Evolutionary conservation across 1,284 basidiomycete species (phyloP).

Genomic region (Ganoderma multipileum): DNA sequence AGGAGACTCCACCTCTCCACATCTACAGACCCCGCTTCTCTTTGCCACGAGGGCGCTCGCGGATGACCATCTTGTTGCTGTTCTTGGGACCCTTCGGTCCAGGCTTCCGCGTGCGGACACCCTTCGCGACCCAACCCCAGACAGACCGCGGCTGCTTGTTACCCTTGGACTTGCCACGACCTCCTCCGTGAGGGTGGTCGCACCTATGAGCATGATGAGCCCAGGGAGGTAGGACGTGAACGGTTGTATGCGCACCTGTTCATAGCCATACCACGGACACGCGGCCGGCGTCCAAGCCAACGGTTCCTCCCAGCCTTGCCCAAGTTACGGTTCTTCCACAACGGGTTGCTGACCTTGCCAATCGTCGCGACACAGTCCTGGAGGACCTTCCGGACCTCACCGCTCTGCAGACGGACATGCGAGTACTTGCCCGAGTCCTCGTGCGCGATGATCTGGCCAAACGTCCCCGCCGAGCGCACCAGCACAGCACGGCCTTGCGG

Average conservation of each 20-base stretch:
- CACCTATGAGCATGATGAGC: conserved; percentile 50
- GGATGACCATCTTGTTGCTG: conserved; percentile 95
- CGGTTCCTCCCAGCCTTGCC: conserved; percentile 93
- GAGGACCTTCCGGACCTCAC: conserved; percentile 90
- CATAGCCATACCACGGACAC: conserved; percentile 97
- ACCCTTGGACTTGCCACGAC: conserved; percentile 97
- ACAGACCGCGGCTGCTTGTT: conserved; percentile 92
- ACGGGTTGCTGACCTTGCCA: conserved; percentile 91
- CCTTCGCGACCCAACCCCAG: conserved; percentile 93
- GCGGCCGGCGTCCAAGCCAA: conserved; percentile 89
- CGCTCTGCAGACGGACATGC: conserved; percentile 89
- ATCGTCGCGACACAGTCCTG: conserved; percentile 89
- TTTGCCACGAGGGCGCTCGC: conserved; percentile 86
- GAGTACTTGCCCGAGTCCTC: conserved; percentile 75
- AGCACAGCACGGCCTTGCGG: conserved; percentile 84
- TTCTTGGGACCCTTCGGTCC: conserved; percentile 85
- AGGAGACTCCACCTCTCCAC: conserved; percentile 13
- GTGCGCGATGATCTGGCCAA: conserved; percentile 83
- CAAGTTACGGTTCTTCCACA: conserved; percentile 86
- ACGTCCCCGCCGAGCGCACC: conserved; percentile 90
- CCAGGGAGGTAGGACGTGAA: conserved; percentile 7
- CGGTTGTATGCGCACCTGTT: conserved; percentile 74
- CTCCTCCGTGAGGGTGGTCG: conserved; percentile 98
- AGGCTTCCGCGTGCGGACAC: conserved; percentile 91
- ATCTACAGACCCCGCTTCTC: conserved; percentile 57